These are phyloP conservation scores for Phoma sp. DNA, from an alignment of 2,329 filamentous ascomycete genomes.

Conservation along the genomic window DNA sequence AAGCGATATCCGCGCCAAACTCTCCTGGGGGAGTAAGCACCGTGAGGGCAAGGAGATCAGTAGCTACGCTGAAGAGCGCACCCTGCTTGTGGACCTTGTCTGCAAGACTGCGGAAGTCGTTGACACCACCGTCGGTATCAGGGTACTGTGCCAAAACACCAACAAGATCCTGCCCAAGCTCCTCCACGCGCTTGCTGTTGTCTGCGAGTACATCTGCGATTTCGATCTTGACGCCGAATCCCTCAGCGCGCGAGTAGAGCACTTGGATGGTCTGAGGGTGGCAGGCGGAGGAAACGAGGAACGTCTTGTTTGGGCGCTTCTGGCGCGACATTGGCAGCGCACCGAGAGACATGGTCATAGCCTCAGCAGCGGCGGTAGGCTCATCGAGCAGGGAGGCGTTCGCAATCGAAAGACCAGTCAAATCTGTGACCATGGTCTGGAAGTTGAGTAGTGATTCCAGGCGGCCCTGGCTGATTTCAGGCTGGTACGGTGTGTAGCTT, in stretches of 20 bases:
- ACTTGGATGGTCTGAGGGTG: conserved; percentile 88
- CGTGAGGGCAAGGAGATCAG: conserved; percentile 86
- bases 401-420: conserved; percentile 84
- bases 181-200: conserved; percentile 69
- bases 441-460: conserved; percentile 93
- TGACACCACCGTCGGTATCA: conserved; percentile 81
- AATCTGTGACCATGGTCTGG: conserved; percentile 88
- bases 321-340: conserved; percentile 73
- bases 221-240: conserved; percentile 85
- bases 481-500: conserved; percentile 96
- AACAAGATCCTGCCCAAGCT: conserved; percentile 79
- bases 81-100: conserved; percentile 78
- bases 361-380: conserved; percentile 89
- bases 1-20: conserved; percentile 93
- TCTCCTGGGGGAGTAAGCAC: conserved; percentile 88
- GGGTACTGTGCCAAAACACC: conserved; percentile 96
- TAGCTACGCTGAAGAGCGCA: conserved; percentile 83
- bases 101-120: conserved; percentile 76
- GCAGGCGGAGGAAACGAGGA: conserved; percentile 79
- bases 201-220: conserved; percentile 73
- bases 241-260: conserved; percentile 81
- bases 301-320: conserved; percentile 78
- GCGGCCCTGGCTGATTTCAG: conserved; percentile 94
- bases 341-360: conserved; percentile 91
- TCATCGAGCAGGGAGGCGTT: conserved; percentile 93